These are phyloP conservation scores for Lepiota brunneoincarnata DNA, from an alignment of 768 basidiomycete genomes.

Conservation along the genomic window DNA sequence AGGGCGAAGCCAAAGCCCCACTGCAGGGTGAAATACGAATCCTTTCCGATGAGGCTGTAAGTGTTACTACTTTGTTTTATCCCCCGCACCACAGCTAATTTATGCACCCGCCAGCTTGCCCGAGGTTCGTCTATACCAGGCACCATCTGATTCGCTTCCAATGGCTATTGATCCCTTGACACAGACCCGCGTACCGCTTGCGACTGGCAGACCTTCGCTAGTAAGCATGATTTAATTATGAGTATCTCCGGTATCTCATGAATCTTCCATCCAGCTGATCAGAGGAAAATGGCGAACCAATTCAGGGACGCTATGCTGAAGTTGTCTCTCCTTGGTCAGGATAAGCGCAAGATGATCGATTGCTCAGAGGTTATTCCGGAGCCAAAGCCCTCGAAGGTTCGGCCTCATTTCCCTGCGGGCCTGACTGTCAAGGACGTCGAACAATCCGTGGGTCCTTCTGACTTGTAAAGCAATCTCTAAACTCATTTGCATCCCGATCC, in stretches of 20 bases:
- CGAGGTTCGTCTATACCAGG: not conserved
- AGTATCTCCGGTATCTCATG: not conserved
- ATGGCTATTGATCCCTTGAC: conserved; percentile 16
- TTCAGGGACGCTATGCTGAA: conserved; percentile 45
- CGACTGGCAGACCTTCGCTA: conserved; percentile 44
- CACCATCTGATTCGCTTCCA: not conserved
- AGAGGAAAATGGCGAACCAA: conserved; percentile 27
- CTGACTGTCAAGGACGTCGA: not conserved
- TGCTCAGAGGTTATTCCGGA: conserved; percentile 44
- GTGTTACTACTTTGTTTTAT: conserved; percentile 8
- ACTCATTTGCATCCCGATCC: not conserved
- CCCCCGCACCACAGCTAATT: not conserved
- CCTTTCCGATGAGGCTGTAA: conserved; percentile 32
- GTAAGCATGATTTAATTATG: conserved; percentile 19
- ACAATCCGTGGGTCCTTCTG: conserved; percentile 2
- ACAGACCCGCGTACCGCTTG: conserved; percentile 44
- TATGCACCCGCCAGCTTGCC: not conserved
- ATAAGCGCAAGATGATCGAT: conserved; percentile 34
- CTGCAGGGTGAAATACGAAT: conserved; percentile 41
- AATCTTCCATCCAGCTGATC: conserved; percentile 22
- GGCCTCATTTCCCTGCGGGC: conserved; percentile 4
- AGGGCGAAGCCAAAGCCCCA: conserved; percentile 35
- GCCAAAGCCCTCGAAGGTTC: conserved; percentile 15
- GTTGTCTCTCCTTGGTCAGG: conserved; percentile 39
- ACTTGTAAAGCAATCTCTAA: not conserved